A percentile compares a stretch with the other conserved stretches of the same genome.
phyloP scores from a whole-genome alignment of 108 stramenopile genomes.

The Cyclotella cryptica region DNA sequence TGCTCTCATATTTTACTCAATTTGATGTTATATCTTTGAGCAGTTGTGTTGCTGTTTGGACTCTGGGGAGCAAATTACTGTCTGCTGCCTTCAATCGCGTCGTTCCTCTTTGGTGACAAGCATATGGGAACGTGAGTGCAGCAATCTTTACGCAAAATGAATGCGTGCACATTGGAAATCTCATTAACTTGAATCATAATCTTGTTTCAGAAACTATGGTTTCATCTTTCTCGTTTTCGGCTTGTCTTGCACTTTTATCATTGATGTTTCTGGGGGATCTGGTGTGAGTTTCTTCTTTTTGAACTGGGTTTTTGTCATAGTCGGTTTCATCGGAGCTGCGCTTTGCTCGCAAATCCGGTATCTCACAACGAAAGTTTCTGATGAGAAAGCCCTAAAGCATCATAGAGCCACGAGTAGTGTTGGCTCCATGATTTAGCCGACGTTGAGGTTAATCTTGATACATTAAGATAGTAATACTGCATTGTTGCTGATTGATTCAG shows the following conservation, averaged over 20 bases:
- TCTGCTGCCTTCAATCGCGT: conserved; percentile 46
- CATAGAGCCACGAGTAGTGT: conserved; percentile 56
- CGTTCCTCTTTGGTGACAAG: conserved; percentile 51
- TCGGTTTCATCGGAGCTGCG: conserved; percentile 44
- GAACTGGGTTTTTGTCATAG: conserved; percentile 45
- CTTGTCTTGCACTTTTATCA: conserved; percentile 40
- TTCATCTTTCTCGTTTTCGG: conserved; percentile 55
- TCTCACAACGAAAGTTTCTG: conserved; percentile 51
- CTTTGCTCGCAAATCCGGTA: conserved; percentile 52
- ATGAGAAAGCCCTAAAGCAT: conserved; percentile 50
- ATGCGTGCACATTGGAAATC: not conserved
- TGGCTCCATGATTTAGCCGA: conserved; percentile 41
- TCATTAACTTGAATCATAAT: no score
- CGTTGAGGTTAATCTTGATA: no score
- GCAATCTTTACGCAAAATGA: not conserved
- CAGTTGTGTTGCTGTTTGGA: conserved; percentile 34
- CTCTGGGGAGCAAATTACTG: conserved; percentile 55
- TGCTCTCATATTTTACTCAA: no score
- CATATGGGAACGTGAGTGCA: conserved; percentile 41
- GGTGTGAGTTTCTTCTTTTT: conserved; percentile 38
- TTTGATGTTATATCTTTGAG: conserved; percentile 4
- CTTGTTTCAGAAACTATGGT: conserved; percentile 21
- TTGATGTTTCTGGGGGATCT: conserved; percentile 32
- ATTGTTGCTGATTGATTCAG: no score
- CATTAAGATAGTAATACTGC: no score